phyloP scores from a whole-genome alignment of 176 grass and related monocot species.

The Zea mays region DNA sequence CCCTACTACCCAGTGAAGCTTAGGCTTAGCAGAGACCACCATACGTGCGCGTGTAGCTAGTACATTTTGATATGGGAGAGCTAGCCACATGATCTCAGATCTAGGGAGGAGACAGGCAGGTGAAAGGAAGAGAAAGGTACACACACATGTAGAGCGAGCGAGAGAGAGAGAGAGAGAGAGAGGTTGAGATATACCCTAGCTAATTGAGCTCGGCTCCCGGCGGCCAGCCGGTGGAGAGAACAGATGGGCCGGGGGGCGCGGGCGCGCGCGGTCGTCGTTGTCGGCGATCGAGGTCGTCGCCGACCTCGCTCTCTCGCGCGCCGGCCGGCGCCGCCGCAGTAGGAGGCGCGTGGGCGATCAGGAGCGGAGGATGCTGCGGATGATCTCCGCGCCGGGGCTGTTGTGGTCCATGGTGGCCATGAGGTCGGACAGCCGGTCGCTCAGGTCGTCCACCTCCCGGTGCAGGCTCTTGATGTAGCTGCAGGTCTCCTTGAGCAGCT shows the following conservation, averaged over 20 bases:
- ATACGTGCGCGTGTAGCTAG: slow-evolving; percentile 30
- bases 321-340: not conserved
- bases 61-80: slow-evolving; percentile 38
- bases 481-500: slow-evolving; percentile 90
- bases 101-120: slow-evolving; percentile 32
- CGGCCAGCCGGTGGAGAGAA: slow-evolving; percentile 23
- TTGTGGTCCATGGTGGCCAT: slow-evolving; percentile 83
- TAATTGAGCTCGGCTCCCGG: slow-evolving; percentile 13
- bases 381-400: slow-evolving; percentile 79
- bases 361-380: slow-evolving; percentile 84
- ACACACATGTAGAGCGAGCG: slow-evolving; percentile 31
- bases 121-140: slow-evolving; percentile 10
- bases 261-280: slow-evolving; percentile 7
- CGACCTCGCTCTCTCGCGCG: not conserved
- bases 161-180: not conserved
- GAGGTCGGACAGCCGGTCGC: slow-evolving; percentile 78
- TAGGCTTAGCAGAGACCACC: slow-evolving; percentile 16
- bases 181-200: slow-evolving; percentile 28
- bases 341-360: slow-evolving; percentile 17
- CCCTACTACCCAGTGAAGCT: slow-evolving; percentile 55
- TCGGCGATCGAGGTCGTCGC: slow-evolving; percentile 10
- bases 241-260: too few species aligned
- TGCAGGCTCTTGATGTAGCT: slow-evolving; percentile 97
- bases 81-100: slow-evolving; percentile 30
- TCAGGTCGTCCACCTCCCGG: slow-evolving; percentile 89